phyloP scores from a whole-genome alignment of 169 alveolate species.

The Eimeria falciformis region DNA sequence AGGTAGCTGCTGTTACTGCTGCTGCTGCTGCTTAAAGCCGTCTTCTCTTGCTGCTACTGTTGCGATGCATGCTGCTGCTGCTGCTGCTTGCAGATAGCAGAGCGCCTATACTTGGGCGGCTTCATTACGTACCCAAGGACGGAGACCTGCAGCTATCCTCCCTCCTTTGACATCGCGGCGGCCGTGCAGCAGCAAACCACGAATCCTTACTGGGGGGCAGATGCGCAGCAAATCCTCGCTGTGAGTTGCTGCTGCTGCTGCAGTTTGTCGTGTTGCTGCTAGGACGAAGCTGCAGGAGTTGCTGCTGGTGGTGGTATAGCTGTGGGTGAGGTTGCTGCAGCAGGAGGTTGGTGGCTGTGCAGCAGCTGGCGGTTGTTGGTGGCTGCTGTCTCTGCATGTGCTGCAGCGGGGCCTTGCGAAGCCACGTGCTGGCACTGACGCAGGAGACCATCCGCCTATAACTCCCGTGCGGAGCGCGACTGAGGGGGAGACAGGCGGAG shows the following conservation, averaged over 20 bases:
- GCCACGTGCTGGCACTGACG: slow-evolving; percentile 91
- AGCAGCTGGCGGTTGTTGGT: neutral
- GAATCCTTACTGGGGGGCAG: slow-evolving; percentile 79
- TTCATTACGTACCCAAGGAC: slow-evolving; percentile 97
- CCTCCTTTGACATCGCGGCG: slow-evolving; percentile 75
- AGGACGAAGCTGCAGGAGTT: too few species aligned
- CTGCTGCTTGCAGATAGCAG: slow-evolving; percentile 89
- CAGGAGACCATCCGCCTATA: slow-evolving; percentile 98
- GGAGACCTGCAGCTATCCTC: slow-evolving; percentile 91
- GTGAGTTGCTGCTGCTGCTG: slow-evolving; percentile 12
- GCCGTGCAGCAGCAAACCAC: slow-evolving; percentile 72
- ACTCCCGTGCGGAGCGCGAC: slow-evolving; percentile 93
- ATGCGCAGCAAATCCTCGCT: slow-evolving; percentile 69
- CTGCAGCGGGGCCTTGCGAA: slow-evolving; percentile 53
- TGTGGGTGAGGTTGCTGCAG: neutral
- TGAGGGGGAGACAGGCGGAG: slow-evolving; percentile 84
- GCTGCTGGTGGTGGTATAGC: neutral
- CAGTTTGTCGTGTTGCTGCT: neutral
- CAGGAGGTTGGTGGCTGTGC: neutral
- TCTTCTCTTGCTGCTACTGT: neutral
- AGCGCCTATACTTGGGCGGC: slow-evolving; percentile 95
- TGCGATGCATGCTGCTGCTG: neutral
- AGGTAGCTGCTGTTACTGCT: slow-evolving; percentile 40
- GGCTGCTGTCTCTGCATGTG: neutral
- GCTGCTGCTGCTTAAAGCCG: neutral